Base-by-base conservation (phyloP, 1,284 basidiomycete species). In the Athelia sp. region DNA sequence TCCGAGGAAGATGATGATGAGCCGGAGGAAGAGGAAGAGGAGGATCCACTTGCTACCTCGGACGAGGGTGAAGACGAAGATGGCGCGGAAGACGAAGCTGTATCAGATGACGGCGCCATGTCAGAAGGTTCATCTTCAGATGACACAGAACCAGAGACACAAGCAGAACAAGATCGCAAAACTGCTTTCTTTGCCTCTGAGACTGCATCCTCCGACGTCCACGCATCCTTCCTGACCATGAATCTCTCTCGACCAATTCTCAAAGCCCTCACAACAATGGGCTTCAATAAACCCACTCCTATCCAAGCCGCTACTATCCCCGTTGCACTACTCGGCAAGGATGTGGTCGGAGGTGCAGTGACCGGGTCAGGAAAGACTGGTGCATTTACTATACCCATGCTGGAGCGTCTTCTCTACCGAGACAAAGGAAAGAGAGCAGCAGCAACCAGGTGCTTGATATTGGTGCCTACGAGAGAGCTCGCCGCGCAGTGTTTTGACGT, bases 341-440 rank as follows among this genome's bases (percentile, higher is more conserved):
- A 98, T 66, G 81, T 98, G 36, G 93, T 99, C 47, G 96, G 94
- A 36, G 89, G 84, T 52, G 95, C 96, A 17, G 91, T 96, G 11
- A 98, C 95, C 10, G 95, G 95, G 55, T 96, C 92, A 3, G 95
- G 95, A 56, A 98, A 98, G 73, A 98, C 95, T 1, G 94, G 93
- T 10, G 95, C 96, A 10, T 98, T 98, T 71, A 87, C 90, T 63
- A 86, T 98, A 53, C 95, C 95, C 36, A 89, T 97, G 66, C 72
- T 98, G 36, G 95, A 98, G 58, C 86, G 95, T 54, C 74, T 98
- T 40, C 71, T 93, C 51, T 96, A 94, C 65, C 80, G 94, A 51
- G 91, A 96, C 58, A 84, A 89, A 55, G 87, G 89, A 21, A 90
- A 84, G 64, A 85, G 81, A 55, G 85, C 90, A 8, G 86, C 89